Evolutionary conservation across 2,329 filamentous ascomycete genomes (phyloP).

Genomic region (Calycina marina): DNA sequence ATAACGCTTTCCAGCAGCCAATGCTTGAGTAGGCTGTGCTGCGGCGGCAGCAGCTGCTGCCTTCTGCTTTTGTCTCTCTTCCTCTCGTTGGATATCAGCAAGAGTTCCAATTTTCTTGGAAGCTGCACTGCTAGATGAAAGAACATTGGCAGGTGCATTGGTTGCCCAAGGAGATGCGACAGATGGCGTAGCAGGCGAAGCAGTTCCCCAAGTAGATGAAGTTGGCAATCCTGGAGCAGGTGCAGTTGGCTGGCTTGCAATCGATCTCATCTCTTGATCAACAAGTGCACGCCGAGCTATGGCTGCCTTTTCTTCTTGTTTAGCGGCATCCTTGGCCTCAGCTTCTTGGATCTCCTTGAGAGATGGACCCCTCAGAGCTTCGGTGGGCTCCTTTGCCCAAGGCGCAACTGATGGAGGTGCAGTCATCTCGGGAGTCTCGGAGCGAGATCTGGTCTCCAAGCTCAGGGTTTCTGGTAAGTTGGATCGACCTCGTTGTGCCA

Average conservation of each 20-base stretch:
- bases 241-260: constrained; percentile 43
- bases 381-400: constrained; percentile 80
- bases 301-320: constrained; percentile 68
- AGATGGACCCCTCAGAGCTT: constrained; percentile 69
- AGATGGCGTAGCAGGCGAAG: constrained; percentile 19
- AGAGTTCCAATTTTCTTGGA: constrained; percentile 84
- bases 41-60: constrained; percentile 31
- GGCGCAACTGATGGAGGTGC: constrained; percentile 65
- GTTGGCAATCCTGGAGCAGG: constrained; percentile 71
- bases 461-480: constrained; percentile 64
- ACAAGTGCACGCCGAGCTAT: constrained; percentile 62
- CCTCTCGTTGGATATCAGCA: constrained; percentile 92
- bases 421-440: constrained; percentile 54
- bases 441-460: constrained; percentile 54
- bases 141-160: constrained; percentile 27
- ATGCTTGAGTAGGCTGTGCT: constrained; percentile 27
- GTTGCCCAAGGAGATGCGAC: constrained; percentile 33
- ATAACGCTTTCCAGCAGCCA: constrained; percentile 63
- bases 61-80: constrained; percentile 74
- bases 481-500: constrained; percentile 70
- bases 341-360: constrained; percentile 94
- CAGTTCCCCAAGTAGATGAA: constrained; percentile 61
- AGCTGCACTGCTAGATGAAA: constrained; percentile 22
- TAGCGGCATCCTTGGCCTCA: constrained; percentile 83
- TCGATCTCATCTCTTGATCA: constrained; percentile 55